Conservation (phyloP, 2,329 filamentous ascomycete species). For the Ploettnerulaceae sp. region DNA sequence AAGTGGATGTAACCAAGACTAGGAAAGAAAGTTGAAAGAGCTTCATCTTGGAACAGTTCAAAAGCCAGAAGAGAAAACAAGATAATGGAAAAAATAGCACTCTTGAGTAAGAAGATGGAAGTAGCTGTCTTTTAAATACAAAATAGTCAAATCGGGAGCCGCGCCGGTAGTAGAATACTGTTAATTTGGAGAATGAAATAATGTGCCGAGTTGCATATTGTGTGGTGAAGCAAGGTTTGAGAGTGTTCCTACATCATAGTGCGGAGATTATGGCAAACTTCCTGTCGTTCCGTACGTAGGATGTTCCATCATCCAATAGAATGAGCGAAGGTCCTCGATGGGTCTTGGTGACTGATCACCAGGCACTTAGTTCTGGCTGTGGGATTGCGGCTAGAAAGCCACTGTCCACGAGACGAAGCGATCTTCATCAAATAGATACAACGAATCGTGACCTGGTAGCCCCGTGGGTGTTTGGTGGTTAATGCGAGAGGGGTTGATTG, state of each 20-base stretch:
- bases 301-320: background rate
- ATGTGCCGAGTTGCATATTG: slow-evolving; percentile 1
- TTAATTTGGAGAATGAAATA: slow-evolving; percentile 8
- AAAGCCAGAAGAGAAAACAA: background rate
- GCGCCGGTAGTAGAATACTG: slow-evolving; percentile 1
- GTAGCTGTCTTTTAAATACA: background rate
- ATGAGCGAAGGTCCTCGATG: background rate
- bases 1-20: slow-evolving; percentile 15
- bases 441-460: background rate
- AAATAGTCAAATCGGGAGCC: background rate
- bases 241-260: background rate
- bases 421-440: too few relatives aligned
- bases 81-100: background rate
- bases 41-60: slow-evolving; percentile 14
- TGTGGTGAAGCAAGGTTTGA: background rate
- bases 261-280: background rate
- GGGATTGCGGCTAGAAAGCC: slow-evolving; percentile 3
- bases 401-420: background rate
- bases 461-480: slow-evolving; percentile 14
- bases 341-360: slow-evolving; percentile 9
- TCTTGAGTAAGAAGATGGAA: background rate
- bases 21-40: slow-evolving; percentile 12
- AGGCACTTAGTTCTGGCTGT: background rate
- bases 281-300: background rate
- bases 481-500: slow-evolving; percentile 8